Percentiles rank a stretch among this genome's conserved stretches.
Evolutionary conservation across 1,284 basidiomycete genomes (phyloP).

Genomic region (Ceratobasidium sp.): DNA sequence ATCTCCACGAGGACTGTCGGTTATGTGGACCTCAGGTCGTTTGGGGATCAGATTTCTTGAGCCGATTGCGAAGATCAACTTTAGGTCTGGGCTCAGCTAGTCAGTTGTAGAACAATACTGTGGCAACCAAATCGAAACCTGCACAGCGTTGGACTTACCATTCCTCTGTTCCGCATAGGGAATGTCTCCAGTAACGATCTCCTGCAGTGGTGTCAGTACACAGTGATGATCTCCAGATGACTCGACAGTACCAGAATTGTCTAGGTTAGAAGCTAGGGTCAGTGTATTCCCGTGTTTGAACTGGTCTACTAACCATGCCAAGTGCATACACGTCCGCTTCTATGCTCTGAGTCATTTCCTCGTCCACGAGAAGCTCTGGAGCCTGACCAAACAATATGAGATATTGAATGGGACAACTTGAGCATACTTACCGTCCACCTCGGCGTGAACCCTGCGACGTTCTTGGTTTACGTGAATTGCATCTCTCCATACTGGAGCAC

Average conservation of each 20-base stretch:
- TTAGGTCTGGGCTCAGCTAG: too few species aligned
- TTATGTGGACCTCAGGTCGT: not conserved
- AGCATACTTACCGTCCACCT: not conserved
- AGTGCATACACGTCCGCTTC: too few species aligned
- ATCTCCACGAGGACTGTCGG: not conserved
- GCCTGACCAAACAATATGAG: not conserved
- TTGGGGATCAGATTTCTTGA: too few species aligned
- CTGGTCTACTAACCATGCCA: not conserved
- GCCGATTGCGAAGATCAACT: too few species aligned
- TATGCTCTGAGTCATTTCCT: not conserved
- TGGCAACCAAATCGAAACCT: too few species aligned
- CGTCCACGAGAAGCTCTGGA: not conserved
- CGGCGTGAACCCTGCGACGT: not conserved
- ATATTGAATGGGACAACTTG: not conserved
- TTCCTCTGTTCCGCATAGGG: too few species aligned
- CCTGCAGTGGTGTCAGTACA: not conserved
- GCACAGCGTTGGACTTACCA: too few species aligned
- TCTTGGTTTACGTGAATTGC: not conserved
- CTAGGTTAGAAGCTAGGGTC: not conserved
- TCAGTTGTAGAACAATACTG: too few species aligned
- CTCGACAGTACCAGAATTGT: conserved; percentile 11
- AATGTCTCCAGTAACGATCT: not conserved
- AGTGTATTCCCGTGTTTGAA: not conserved
- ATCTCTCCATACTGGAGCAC: not conserved
- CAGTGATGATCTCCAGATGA: not conserved